These are phyloP conservation scores for Suillus clintonianus DNA, from an alignment of 768 basidiomycete species.

Conservation along the genomic window DNA sequence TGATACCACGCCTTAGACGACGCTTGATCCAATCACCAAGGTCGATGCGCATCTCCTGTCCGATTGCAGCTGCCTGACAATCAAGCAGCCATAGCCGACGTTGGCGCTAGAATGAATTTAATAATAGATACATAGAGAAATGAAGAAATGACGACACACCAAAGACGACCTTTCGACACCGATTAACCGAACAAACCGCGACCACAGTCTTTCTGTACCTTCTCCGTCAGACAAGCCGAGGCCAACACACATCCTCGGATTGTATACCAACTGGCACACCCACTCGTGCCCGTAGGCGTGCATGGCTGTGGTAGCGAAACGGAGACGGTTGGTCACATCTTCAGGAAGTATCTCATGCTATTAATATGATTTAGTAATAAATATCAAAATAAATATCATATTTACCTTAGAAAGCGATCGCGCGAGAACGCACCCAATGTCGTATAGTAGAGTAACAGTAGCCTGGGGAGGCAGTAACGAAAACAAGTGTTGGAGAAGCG, in stretches of 20 bases:
- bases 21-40: slow-evolving; percentile 36
- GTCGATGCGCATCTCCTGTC: slow-evolving; percentile 23
- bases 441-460: slow-evolving; percentile 29
- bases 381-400: slow-evolving; percentile 9
- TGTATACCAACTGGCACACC: slow-evolving; percentile 25
- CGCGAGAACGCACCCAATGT: slow-evolving; percentile 39
- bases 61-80: slow-evolving; percentile 29
- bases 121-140: neutral
- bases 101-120: slow-evolving; percentile 22
- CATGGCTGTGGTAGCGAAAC: slow-evolving; percentile 36
- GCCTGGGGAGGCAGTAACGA: slow-evolving; percentile 27
- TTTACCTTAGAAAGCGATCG: slow-evolving; percentile 25
- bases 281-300: slow-evolving; percentile 43
- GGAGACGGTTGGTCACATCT: slow-evolving; percentile 19
- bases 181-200: slow-evolving; percentile 34
- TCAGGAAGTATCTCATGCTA: slow-evolving; percentile 31
- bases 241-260: slow-evolving; percentile 23
- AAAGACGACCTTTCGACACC: slow-evolving; percentile 30
- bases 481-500: slow-evolving; percentile 34
- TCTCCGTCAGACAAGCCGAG: slow-evolving; percentile 11
- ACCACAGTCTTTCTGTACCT: slow-evolving; percentile 33
- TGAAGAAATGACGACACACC: slow-evolving; percentile 24
- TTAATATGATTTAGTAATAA: too few species aligned
- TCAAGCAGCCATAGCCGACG: slow-evolving; percentile 37
- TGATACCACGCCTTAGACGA: slow-evolving; percentile 18